Evolutionary conservation across 176 grass and related monocot species (phyloP).

Genomic region (Zizania latifolia): DNA sequence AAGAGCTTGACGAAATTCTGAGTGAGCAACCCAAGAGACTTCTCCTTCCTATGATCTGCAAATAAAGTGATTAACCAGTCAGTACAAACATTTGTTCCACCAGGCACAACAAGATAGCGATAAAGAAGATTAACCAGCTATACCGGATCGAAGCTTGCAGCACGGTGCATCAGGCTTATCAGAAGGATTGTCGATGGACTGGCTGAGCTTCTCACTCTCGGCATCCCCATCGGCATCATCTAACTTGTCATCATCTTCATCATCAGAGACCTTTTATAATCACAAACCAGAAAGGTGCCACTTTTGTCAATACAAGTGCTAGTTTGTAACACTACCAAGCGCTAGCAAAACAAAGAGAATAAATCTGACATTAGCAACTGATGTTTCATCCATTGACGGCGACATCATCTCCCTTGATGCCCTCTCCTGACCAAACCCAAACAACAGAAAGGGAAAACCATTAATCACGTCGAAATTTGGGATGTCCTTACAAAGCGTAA

Average conservation of each 20-base stretch:
- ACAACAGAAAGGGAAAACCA: neutral
- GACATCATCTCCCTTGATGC: constrained; percentile 31
- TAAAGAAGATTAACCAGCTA: neutral
- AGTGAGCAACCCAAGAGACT: constrained; percentile 76
- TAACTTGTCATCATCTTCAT: constrained; percentile 59
- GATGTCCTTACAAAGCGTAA: too few species aligned
- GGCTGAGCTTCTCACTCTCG: constrained; percentile 48
- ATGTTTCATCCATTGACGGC: constrained; percentile 27
- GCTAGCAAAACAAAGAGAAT: neutral
- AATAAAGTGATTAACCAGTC: constrained; percentile 3
- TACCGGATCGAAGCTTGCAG: constrained; percentile 59
- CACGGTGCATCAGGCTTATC: constrained; percentile 20
- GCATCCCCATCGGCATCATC: constrained; percentile 39
- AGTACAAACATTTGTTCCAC: neutral
- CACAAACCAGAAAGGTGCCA: neutral
- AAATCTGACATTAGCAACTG: constrained; percentile 29
- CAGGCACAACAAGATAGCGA: neutral
- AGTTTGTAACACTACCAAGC: neutral
- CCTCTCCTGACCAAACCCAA: constrained; percentile 45
- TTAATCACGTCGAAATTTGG: neutral
- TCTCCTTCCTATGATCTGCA: constrained; percentile 71
- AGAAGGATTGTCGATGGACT: constrained; percentile 14
- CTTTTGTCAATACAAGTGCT: neutral
- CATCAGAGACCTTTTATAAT: constrained; percentile 46
- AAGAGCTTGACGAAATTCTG: constrained; percentile 97